A percentile compares a stretch with the other conserved stretches of the same genome.
phyloP scores from a whole-genome alignment of 2,329 filamentous ascomycete species.

The Sporothrix phasma region DNA sequence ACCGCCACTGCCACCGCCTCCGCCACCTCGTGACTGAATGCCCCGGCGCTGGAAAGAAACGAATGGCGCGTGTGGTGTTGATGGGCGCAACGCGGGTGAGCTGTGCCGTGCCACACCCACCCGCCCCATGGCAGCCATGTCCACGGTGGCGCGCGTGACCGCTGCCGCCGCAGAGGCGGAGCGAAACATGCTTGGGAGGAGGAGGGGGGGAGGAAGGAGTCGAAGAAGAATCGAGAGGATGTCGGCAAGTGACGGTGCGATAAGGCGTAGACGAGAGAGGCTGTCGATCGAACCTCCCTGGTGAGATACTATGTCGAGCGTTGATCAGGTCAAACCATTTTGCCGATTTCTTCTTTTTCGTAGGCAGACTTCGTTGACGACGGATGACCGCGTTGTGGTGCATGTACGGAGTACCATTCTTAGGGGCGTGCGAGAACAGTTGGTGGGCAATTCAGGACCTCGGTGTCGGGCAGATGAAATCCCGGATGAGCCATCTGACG shows the following conservation, averaged over 20 bases:
- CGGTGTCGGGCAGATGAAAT: slow-evolving; percentile 2
- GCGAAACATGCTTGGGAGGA: background rate
- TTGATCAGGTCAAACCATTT: background rate
- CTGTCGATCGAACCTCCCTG: background rate
- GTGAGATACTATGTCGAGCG: background rate
- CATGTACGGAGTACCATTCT: too few relatives aligned
- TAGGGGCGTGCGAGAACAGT: too few relatives aligned
- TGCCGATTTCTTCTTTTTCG: too few relatives aligned
- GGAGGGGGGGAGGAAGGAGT: background rate
- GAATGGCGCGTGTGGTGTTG: background rate
- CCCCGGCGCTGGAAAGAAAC: background rate
- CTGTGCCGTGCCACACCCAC: background rate
- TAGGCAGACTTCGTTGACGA: too few relatives aligned
- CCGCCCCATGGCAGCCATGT: background rate
- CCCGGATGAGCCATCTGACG: background rate
- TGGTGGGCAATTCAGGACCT: background rate
- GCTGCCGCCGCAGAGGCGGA: background rate
- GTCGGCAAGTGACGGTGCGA: background rate
- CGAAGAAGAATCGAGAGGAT: background rate
- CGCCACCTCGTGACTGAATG: background rate
- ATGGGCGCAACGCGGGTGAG: background rate
- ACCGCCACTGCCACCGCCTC: background rate
- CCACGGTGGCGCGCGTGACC: background rate
- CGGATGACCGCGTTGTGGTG: background rate
- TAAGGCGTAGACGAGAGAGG: background rate